Conservation (phyloP, 1,284 basidiomycete species). For the Ganoderma meredithae region DNA sequence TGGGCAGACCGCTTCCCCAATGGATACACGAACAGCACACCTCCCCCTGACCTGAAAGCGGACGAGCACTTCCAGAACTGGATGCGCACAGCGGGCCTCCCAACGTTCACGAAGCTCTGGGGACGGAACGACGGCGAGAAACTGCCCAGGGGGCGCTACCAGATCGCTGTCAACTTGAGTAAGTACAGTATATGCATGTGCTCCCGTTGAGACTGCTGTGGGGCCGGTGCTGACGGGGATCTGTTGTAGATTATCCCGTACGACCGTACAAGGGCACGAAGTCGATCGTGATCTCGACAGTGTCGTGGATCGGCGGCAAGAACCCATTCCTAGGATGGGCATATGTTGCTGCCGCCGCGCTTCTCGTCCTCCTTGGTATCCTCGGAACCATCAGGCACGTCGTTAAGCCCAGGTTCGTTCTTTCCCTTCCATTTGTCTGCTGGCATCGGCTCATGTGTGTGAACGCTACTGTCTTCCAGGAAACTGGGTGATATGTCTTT, state of each 20-base stretch:
- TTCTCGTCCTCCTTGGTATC: conserved; percentile 90
- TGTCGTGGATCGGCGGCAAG: conserved; percentile 98
- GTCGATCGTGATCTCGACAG: conserved; percentile 95
- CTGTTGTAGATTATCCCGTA: conserved; percentile 88
- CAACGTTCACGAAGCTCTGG: conserved; percentile 96
- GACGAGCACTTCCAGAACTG: conserved; percentile 99
- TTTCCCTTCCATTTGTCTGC: conserved; percentile 37
- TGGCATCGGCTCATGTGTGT: conserved; percentile 25
- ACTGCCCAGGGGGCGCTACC: conserved; percentile 82
- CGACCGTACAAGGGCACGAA: conserved; percentile 93
- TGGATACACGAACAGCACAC: conserved; percentile 72
- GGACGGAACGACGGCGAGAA: conserved; percentile 86
- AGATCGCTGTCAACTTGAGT: conserved; percentile 87
- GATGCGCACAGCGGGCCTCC: conserved; percentile 98
- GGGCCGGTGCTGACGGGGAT: conserved; percentile 6
- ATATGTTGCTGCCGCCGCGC: conserved; percentile 88
- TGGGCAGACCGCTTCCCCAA: conserved; percentile 81
- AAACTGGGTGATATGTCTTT: conserved; percentile 86
- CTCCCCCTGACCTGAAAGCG: conserved; percentile 78
- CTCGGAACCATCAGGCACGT: conserved; percentile 92
- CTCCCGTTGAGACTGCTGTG: not conserved
- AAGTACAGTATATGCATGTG: conserved; percentile 41
- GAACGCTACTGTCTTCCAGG: conserved; percentile 45
- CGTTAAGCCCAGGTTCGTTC: conserved; percentile 86
- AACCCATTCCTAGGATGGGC: conserved; percentile 98